Percentiles rank a stretch among this genome's conserved stretches.
Conservation (phyloP, 768 basidiomycete genomes). For the Tephrocybe sp. region DNA sequence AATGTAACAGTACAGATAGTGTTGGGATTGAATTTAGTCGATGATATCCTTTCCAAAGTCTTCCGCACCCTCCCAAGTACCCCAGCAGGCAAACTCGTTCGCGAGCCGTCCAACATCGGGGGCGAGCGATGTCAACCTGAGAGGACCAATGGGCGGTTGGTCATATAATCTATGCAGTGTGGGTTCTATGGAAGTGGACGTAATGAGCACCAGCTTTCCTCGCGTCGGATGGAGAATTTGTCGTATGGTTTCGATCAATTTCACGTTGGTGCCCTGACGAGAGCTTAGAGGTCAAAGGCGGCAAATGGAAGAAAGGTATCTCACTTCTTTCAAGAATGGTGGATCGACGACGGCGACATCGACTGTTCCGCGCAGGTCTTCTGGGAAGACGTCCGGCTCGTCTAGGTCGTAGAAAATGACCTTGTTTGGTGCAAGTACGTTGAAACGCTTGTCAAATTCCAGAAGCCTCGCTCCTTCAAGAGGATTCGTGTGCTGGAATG, state of each 20-base stretch:
- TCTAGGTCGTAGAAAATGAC: conserved; percentile 46
- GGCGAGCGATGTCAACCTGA: conserved; percentile 32
- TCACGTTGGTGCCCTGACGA: conserved; percentile 37
- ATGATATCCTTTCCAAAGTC: conserved; percentile 22
- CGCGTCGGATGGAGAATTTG: conserved; percentile 38
- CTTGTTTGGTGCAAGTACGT: conserved; percentile 35
- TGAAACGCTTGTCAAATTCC: conserved; percentile 43
- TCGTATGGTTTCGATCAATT: conserved; percentile 35
- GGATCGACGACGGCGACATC: conserved; percentile 45
- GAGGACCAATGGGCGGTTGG: conserved; percentile 36
- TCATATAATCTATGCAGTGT: conserved; percentile 34
- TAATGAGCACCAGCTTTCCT: conserved; percentile 39
- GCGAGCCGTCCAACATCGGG: conserved; percentile 35
- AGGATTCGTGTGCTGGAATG: conserved; percentile 40
- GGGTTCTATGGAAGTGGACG: conserved; percentile 38
- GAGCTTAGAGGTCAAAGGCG: neutral
- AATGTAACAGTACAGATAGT: no score
- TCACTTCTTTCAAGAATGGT: conserved; percentile 46
- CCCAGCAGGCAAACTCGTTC: conserved; percentile 36
- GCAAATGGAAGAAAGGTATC: conserved; percentile 11
- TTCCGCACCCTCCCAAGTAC: conserved; percentile 37
- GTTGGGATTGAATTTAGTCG: neutral
- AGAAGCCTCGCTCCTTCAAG: conserved; percentile 34
- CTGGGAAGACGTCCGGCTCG: conserved; percentile 40
- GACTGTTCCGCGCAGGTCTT: conserved; percentile 27